phyloP scores from a whole-genome alignment of 192 early-diverging fungal species.

The Entomortierella lignicola region DNA sequence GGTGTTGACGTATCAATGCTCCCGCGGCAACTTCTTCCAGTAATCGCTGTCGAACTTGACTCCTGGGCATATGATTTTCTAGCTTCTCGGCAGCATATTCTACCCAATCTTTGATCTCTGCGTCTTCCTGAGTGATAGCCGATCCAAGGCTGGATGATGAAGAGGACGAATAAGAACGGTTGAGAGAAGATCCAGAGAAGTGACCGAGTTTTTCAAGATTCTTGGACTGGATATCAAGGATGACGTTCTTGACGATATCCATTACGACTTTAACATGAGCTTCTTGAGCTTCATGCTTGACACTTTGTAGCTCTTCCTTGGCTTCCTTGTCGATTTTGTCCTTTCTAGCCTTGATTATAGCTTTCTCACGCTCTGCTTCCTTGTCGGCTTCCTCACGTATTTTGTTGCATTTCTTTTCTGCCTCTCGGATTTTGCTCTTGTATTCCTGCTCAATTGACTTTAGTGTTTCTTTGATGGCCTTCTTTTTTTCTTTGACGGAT shows the following conservation, averaged over 20 bases:
- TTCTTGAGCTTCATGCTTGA: conserved; percentile 29
- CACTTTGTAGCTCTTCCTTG: conserved; percentile 31
- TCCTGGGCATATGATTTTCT: conserved; percentile 31
- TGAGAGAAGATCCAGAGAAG: background rate
- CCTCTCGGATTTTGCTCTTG: conserved; percentile 28
- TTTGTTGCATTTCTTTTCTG: conserved; percentile 35
- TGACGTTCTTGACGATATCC: conserved; percentile 22
- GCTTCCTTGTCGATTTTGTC: conserved; percentile 25
- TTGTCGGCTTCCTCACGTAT: conserved; percentile 36
- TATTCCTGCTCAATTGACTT: conserved; percentile 41
- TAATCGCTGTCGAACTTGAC: conserved; percentile 29
- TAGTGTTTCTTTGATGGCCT: conserved; percentile 15
- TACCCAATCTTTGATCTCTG: conserved; percentile 45
- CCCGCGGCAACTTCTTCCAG: conserved; percentile 38
- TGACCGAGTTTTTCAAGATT: conserved; percentile 11
- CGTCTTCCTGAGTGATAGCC: conserved; percentile 22
- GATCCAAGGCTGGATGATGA: conserved; percentile 1
- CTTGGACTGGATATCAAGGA: conserved; percentile 37
- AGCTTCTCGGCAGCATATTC: conserved; percentile 38
- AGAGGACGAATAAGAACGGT: background rate
- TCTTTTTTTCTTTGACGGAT: background rate
- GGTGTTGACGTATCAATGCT: conserved; percentile 26
- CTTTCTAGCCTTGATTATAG: conserved; percentile 12
- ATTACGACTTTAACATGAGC: conserved; percentile 25
- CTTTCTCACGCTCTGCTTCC: conserved; percentile 23